Base-by-base conservation (phyloP, 2,329 filamentous ascomycete species). In the Fusarium dimerum region DNA sequence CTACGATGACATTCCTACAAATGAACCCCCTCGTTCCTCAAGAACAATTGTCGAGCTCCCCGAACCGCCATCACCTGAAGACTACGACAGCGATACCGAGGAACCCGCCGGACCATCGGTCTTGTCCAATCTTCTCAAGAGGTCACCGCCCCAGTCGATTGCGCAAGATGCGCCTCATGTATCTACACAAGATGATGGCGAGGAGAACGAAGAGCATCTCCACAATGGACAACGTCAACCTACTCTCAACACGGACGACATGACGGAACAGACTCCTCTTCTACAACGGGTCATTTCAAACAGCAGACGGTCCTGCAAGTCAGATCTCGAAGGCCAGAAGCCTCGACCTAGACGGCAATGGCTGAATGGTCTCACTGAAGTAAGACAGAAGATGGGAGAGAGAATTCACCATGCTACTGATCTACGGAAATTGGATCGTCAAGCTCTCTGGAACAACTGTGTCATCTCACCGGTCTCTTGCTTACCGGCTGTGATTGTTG, bases 401-500 rank as follows among this genome's bases (percentile, higher is more conserved):
- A 63, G 62, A 30, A 56, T 74, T 29, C 55, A 61, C 6, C 61
- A 70, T 34, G 63, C 82, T 6, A 68, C 78, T 3, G 84, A 85
- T 61, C 88, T 89, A 0, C 88, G 87, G 59, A 78, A 77, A 18
- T 97, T 92, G 89, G 78, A 93, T 68, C 78, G 76, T 51, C 81
- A 79, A 59, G 74, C 80, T 1, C 76, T 96, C 7, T 87, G 86
- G 78, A 71, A 83, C 39, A 80, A 82, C 42, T 80, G 78, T 1
- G 71, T 95, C 3, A 71, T 91, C 11, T 78, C 84, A 39, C 90
- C 92, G 1, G 75, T 83, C 16, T 84, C 84, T 44, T 88, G 87
- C 60, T 69, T 97, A 15, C 94, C 94, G 2, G 89, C 93, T 3
- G 93, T 97, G 1, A 82, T 96, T 60, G 83, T 99, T 1, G 94